These are phyloP conservation scores for Cyberlindnera subsufficiens DNA, from an alignment of 805 yeast genomes.

Conservation along the genomic window DNA sequence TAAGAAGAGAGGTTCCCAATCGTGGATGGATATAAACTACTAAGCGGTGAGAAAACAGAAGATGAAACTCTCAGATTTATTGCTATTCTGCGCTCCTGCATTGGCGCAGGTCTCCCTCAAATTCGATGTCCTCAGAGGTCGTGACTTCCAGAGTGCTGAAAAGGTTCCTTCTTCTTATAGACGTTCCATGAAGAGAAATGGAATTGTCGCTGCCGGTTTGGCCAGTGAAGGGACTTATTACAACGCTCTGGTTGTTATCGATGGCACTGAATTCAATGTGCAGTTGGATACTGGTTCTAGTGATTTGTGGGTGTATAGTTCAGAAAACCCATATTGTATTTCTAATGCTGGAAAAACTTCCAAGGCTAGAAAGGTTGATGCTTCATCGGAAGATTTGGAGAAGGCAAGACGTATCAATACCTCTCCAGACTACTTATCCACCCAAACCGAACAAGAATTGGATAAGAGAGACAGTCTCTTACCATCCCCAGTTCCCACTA, in stretches of 20 bases:
- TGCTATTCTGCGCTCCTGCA: slow-evolving; percentile 21
- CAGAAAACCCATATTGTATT: slow-evolving; percentile 24
- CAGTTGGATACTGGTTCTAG: slow-evolving; percentile 30
- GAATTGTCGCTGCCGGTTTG: slow-evolving; percentile 1
- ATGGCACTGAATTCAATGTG: slow-evolving; percentile 21
- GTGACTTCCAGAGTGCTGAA: background rate
- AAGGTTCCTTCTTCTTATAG: background rate
- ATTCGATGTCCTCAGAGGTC: slow-evolving; percentile 3
- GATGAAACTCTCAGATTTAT: too few species aligned
- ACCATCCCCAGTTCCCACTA: background rate
- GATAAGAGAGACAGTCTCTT: background rate
- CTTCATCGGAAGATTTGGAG: background rate
- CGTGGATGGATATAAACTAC: too few species aligned
- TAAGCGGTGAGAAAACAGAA: too few species aligned
- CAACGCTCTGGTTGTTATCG: slow-evolving; percentile 8
- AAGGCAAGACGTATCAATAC: background rate
- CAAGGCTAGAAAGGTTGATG: background rate
- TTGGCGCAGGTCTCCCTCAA: slow-evolving; percentile 34
- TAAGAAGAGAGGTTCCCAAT: too few species aligned
- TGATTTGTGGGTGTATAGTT: slow-evolving; percentile 28
- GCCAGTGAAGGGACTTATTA: slow-evolving; percentile 9
- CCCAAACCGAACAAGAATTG: background rate
- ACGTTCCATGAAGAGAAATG: slow-evolving; percentile 1
- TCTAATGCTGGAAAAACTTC: background rate
- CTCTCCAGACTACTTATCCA: background rate